These are phyloP conservation scores for Dioscorea dumetorum DNA, from an alignment of 106 monocot genomes.

Conservation along the genomic window DNA sequence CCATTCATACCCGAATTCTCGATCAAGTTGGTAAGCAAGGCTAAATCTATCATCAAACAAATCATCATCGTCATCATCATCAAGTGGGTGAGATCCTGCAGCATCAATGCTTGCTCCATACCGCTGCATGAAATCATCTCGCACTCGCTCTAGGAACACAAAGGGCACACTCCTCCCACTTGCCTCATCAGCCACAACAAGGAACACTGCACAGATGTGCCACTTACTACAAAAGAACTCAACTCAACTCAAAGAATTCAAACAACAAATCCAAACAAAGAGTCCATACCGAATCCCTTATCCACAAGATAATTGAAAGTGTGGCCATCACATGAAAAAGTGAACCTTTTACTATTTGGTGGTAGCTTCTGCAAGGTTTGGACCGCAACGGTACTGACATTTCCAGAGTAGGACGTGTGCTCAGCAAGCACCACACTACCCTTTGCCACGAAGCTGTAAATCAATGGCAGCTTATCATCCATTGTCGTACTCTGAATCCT, in stretches of 20 bases:
- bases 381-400: slow-evolving; percentile 85
- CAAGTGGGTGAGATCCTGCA: slow-evolving; percentile 57
- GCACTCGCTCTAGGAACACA: slow-evolving; percentile 79
- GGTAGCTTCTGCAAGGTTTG: slow-evolving; percentile 82
- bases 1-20: slow-evolving; percentile 76
- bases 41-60: slow-evolving; percentile 86
- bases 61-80: slow-evolving; percentile 80
- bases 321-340: slow-evolving; percentile 84
- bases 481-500: not conserved
- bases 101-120: slow-evolving; percentile 63
- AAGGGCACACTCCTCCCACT: slow-evolving; percentile 79
- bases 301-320: slow-evolving; percentile 88
- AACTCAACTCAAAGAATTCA: not conserved
- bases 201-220: slow-evolving; percentile 55
- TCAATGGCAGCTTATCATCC: slow-evolving; percentile 21
- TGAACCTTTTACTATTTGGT: slow-evolving; percentile 75
- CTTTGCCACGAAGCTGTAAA: slow-evolving; percentile 90
- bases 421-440: slow-evolving; percentile 83
- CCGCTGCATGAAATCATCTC: slow-evolving; percentile 80
- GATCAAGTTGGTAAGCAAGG: slow-evolving; percentile 87
- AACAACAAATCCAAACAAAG: not conserved
- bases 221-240: not conserved
- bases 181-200: slow-evolving; percentile 84
- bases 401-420: slow-evolving; percentile 78
- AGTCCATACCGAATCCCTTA: slow-evolving; percentile 58